A percentile compares a stretch with the other conserved stretches of the same genome.
phyloP scores from a whole-genome alignment of 2,329 filamentous ascomycete species.

The Akanthomyces muscarius region DNA sequence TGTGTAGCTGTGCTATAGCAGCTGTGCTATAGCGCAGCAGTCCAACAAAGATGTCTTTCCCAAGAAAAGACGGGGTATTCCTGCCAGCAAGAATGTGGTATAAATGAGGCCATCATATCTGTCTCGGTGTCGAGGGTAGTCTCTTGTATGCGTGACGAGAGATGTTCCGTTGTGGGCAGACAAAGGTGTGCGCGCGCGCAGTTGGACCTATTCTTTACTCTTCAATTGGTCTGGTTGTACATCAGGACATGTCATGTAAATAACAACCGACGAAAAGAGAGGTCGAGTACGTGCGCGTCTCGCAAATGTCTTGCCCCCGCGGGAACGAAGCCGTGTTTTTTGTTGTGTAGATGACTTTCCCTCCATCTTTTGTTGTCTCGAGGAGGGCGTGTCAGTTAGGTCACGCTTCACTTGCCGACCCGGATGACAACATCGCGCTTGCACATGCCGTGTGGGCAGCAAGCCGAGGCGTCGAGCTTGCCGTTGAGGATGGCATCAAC shows the following conservation, averaged over 20 bases:
- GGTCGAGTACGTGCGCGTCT: not conserved
- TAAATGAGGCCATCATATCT: not conserved
- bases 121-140: not conserved
- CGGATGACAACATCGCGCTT: slow-evolving; percentile 46
- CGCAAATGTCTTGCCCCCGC: not conserved
- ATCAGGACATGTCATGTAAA: too few species aligned
- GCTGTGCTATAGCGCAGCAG: not conserved
- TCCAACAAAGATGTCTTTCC: not conserved
- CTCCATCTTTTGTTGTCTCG: not conserved
- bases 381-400: not conserved
- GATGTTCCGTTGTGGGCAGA: slow-evolving; percentile 3
- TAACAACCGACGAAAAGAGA: not conserved
- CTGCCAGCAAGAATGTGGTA: not conserved
- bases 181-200: not conserved
- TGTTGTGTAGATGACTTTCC: not conserved
- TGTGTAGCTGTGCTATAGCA: not conserved
- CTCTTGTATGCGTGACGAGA: not conserved
- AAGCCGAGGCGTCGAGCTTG: slow-evolving; percentile 43
- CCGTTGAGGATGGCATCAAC: slow-evolving; percentile 45
- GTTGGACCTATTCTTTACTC: not conserved
- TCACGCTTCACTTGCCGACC: slow-evolving; percentile 32
- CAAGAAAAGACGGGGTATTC: not conserved
- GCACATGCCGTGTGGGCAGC: slow-evolving; percentile 52
- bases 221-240: not conserved
- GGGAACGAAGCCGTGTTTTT: slow-evolving; percentile 5